phyloP scores from a whole-genome alignment of 2,329 filamentous ascomycete genomes.

The Zasmidium cellare region DNA sequence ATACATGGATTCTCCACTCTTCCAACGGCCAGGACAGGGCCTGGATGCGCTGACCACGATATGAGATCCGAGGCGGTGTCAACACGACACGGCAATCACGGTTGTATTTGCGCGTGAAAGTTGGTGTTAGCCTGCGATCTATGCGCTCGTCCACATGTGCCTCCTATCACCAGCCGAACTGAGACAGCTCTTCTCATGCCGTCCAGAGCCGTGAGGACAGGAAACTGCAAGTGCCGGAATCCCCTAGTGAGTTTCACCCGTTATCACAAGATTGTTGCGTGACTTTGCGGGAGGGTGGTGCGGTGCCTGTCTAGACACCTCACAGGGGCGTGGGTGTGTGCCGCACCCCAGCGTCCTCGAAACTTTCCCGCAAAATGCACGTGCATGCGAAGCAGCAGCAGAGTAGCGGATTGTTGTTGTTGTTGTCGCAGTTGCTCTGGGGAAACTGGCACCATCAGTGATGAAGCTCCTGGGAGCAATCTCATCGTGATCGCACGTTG shows the following conservation, averaged over 20 bases:
- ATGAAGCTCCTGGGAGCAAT: background rate
- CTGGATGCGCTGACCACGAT: conserved; percentile 4
- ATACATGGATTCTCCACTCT: conserved; percentile 16
- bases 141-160: background rate
- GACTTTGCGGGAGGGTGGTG: background rate
- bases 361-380: background rate
- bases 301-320: background rate
- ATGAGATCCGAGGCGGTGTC: conserved; percentile 7
- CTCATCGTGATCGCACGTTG: background rate
- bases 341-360: background rate
- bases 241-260: background rate
- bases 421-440: too few species aligned
- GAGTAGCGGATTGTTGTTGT: background rate
- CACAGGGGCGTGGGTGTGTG: background rate
- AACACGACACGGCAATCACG: conserved; percentile 6
- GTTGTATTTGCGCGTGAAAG: conserved; percentile 2
- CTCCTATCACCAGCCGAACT: background rate
- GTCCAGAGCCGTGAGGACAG: background rate
- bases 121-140: background rate
- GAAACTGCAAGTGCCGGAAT: background rate
- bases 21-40: conserved; percentile 9
- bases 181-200: background rate
- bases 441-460: too few species aligned
- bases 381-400: background rate
- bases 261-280: background rate